Percentiles rank a stretch among this genome's conserved stretches.
Conservation (phyloP, 1,139 yeast species). For the Hansenula lynferdii region DNA sequence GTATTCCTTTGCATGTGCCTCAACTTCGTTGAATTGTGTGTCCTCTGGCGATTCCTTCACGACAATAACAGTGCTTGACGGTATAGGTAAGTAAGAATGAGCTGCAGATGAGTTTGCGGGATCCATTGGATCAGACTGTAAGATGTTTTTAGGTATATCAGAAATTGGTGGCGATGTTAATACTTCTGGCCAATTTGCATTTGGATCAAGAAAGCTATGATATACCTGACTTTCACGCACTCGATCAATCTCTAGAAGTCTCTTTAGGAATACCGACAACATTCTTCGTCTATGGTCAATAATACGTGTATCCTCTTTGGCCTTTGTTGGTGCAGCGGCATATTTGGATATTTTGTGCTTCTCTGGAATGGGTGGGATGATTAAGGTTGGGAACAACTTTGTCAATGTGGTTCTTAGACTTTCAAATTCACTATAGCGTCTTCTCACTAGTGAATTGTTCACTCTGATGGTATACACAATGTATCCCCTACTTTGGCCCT, state of each 20-base stretch:
- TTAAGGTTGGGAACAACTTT: slow-evolving; percentile 69
- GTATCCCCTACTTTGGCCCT: slow-evolving; percentile 63
- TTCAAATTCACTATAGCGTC: slow-evolving; percentile 85
- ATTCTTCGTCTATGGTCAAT: slow-evolving; percentile 65
- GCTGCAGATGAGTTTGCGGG: slow-evolving; percentile 41
- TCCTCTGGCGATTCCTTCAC: slow-evolving; percentile 24
- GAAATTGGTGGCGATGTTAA: slow-evolving; percentile 46
- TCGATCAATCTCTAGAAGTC: slow-evolving; percentile 55
- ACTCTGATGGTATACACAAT: slow-evolving; percentile 71
- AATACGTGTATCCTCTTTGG: slow-evolving; percentile 38
- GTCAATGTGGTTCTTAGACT: slow-evolving; percentile 61
- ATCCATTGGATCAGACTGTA: slow-evolving; percentile 43
- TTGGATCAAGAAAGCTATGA: slow-evolving; percentile 74
- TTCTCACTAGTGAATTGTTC: slow-evolving; percentile 54
- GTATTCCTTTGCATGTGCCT: slow-evolving; percentile 44
- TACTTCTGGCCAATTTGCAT: slow-evolving; percentile 65
- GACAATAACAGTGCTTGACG: slow-evolving; percentile 36
- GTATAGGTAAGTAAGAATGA: slow-evolving; percentile 58
- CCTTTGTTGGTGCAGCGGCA: slow-evolving; percentile 44
- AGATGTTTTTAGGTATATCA: slow-evolving; percentile 41
- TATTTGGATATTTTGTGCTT: slow-evolving; percentile 56
- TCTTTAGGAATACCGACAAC: slow-evolving; percentile 67
- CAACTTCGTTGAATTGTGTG: slow-evolving; percentile 37
- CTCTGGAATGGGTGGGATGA: slow-evolving; percentile 91
- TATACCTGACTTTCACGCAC: slow-evolving; percentile 57